Percentiles rank a stretch among this genome's conserved stretches.
These are phyloP conservation scores for Nephelium lappaceum DNA, from an alignment of 345 rosid species.

Conservation along the genomic window DNA sequence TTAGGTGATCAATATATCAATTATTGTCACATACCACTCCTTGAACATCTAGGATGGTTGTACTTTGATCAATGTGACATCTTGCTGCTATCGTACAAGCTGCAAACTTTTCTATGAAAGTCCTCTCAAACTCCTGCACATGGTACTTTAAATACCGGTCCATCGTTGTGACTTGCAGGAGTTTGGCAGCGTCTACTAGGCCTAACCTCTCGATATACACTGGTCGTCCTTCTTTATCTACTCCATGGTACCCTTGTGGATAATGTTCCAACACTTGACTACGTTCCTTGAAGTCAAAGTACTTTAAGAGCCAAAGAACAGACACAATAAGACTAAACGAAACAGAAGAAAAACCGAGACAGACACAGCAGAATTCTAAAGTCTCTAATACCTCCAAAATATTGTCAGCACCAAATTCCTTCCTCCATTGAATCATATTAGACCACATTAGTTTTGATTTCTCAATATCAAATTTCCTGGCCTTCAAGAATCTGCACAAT, in stretches of 20 bases:
- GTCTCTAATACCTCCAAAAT: slow-evolving; percentile 57
- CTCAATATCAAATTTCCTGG: slow-evolving; percentile 87
- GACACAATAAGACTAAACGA: background rate
- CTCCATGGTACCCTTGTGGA: slow-evolving; percentile 96
- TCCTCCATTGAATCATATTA: slow-evolving; percentile 90
- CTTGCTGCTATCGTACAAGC: slow-evolving; percentile 91
- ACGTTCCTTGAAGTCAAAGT: slow-evolving; percentile 73
- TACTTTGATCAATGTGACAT: slow-evolving; percentile 89
- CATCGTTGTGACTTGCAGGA: slow-evolving; percentile 91
- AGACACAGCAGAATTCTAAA: background rate
- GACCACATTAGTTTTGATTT: slow-evolving; percentile 96
- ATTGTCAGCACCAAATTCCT: slow-evolving; percentile 76
- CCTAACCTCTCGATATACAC: slow-evolving; percentile 91
- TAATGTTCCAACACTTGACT: slow-evolving; percentile 69
- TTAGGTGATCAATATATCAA: background rate
- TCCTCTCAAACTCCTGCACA: slow-evolving; percentile 90
- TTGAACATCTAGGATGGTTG: slow-evolving; percentile 95
- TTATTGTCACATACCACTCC: slow-evolving; percentile 79
- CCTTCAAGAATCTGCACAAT: slow-evolving; percentile 75
- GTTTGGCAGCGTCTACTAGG: slow-evolving; percentile 77
- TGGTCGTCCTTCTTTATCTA: slow-evolving; percentile 93
- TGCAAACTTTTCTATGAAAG: slow-evolving; percentile 76
- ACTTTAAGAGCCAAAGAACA: slow-evolving; percentile 41
- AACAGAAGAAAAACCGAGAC: background rate
- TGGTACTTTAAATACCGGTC: slow-evolving; percentile 93